These are phyloP conservation scores for Venustampulla echinocandica DNA, from an alignment of 495 filamentous ascomycete species.

Conservation along the genomic window DNA sequence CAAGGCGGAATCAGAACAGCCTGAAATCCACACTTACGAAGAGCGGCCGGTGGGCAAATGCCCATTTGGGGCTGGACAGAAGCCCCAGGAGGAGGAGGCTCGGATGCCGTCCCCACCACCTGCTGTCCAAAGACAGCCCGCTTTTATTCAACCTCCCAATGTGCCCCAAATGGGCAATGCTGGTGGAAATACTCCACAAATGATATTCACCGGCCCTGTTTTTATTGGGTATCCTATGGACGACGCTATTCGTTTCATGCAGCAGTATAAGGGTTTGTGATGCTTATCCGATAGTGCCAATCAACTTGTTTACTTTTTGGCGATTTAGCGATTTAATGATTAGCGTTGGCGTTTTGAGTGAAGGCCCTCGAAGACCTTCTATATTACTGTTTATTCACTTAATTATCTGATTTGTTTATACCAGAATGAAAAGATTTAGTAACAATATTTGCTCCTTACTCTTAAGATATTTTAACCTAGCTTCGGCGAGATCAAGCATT, in stretches of 20 bases:
- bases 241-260: conserved; percentile 62
- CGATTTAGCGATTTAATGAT: not conserved
- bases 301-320: not conserved
- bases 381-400: too few relatives aligned
- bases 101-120: conserved; percentile 1
- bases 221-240: conserved; percentile 83
- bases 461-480: not conserved
- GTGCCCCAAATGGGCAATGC: conserved; percentile 2
- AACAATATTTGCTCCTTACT: too few relatives aligned
- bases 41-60: conserved; percentile 11
- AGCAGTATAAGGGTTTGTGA: conserved; percentile 32
- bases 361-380: too few relatives aligned
- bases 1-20: not conserved
- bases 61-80: conserved; percentile 8
- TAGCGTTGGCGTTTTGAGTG: conserved; percentile 11
- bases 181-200: conserved; percentile 35
- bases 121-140: conserved; percentile 4
- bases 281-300: too few relatives aligned
- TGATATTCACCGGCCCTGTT: conserved; percentile 79
- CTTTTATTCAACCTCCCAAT: conserved; percentile 17
- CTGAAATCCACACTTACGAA: not conserved
- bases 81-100: not conserved
- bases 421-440: too few relatives aligned
- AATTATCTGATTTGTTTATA: too few relatives aligned
- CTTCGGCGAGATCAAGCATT: not conserved